These are phyloP conservation scores for Boletus rufocinnamomeus DNA, from an alignment of 768 basidiomycete genomes.

Conservation along the genomic window DNA sequence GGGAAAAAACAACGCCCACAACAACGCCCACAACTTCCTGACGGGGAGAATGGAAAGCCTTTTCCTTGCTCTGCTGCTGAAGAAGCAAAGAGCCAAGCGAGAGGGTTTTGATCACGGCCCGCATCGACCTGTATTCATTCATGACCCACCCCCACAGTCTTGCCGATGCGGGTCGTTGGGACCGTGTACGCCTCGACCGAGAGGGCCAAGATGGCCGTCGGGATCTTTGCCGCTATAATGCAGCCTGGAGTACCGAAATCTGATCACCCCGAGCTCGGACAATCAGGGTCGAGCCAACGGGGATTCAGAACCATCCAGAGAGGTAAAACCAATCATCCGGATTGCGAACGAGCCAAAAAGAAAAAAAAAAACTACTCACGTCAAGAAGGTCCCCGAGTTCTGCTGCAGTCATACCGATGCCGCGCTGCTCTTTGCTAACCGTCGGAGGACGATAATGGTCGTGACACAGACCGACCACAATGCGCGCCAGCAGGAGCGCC, in stretches of 20 bases:
- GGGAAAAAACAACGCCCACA: conserved; percentile 5
- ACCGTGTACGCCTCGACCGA: conserved; percentile 4
- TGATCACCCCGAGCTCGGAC: conserved; percentile 10
- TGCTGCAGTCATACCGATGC: conserved; percentile 29
- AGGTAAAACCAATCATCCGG: neutral
- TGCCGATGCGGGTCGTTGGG: conserved; percentile 18
- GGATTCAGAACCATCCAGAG: neutral
- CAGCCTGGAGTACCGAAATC: conserved; percentile 7
- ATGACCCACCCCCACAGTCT: conserved; percentile 3
- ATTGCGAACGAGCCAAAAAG: neutral
- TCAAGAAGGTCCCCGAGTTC: conserved; percentile 36
- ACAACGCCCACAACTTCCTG: too few relatives aligned
- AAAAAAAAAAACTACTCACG: conserved; percentile 24
- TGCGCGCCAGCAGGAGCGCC: conserved; percentile 24
- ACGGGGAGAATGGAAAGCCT: neutral
- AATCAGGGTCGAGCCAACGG: conserved; percentile 23
- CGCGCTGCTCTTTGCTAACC: conserved; percentile 7
- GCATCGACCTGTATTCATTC: neutral
- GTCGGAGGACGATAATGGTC: conserved; percentile 18
- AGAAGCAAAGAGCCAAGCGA: conserved; percentile 6
- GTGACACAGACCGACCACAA: conserved; percentile 28
- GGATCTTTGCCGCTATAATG: conserved; percentile 22
- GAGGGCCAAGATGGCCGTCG: conserved; percentile 3
- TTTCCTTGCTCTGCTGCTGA: conserved; percentile 8
- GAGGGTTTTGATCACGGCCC: conserved; percentile 2